phyloP scores from a whole-genome alignment of 2,329 filamentous ascomycete genomes.

The Ceratocystis smalleyi region DNA sequence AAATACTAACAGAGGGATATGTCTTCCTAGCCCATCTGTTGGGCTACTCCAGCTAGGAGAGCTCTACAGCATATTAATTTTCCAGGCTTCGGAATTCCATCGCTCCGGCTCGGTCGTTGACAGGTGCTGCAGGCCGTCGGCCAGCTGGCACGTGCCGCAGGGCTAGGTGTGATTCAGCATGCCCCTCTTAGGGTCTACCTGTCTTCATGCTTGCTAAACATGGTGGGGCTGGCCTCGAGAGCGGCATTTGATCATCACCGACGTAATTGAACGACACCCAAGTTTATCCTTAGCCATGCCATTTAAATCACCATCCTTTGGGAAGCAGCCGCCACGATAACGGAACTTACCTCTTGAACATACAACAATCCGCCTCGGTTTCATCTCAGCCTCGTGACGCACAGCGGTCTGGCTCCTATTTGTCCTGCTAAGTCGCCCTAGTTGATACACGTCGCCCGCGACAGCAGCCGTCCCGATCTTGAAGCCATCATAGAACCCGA shows the following conservation, averaged over 20 bases:
- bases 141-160: background rate
- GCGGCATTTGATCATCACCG: background rate
- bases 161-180: background rate
- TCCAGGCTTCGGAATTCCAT: too few species aligned
- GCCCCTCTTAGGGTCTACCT: background rate
- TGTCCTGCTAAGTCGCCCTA: background rate
- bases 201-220: background rate
- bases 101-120: too few species aligned
- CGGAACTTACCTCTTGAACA: background rate
- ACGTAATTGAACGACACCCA: constrained; percentile 1
- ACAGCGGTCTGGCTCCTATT: background rate
- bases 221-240: constrained; percentile 4
- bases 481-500: background rate
- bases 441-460: background rate
- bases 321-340: background rate
- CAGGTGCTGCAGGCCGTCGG: background rate
- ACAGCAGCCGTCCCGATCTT: background rate
- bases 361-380: background rate
- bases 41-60: too few species aligned
- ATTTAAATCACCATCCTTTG: constrained; percentile 6
- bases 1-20: too few species aligned
- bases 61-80: too few species aligned
- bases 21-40: too few species aligned
- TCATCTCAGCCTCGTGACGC: background rate
- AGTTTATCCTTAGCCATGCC: background rate